phyloP scores from a whole-genome alignment of 805 yeast genomes.

The Candida vartiovaarae region DNA sequence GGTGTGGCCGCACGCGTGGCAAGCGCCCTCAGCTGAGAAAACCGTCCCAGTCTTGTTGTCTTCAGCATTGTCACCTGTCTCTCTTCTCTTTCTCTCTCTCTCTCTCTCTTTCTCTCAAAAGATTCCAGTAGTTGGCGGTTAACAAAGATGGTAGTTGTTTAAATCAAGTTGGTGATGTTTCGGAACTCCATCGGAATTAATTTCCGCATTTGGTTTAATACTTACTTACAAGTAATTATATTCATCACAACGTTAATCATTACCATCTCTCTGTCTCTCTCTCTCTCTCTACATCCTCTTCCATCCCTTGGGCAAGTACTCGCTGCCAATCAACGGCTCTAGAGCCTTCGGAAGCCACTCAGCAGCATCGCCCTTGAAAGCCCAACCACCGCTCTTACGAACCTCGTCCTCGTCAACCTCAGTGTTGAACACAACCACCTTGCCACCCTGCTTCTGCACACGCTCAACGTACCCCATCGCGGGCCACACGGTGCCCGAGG shows the following conservation, averaged over 20 bases:
- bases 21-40: not conserved
- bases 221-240: too few relatives aligned
- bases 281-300: constrained; percentile 8
- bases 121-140: too few relatives aligned
- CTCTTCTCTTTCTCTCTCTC: not conserved
- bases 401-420: constrained; percentile 38
- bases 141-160: too few relatives aligned
- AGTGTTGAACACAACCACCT: constrained; percentile 77
- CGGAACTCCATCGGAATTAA: too few relatives aligned
- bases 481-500: constrained; percentile 84
- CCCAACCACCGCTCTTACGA: constrained; percentile 49
- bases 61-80: not conserved
- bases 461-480: constrained; percentile 87
- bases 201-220: too few relatives aligned
- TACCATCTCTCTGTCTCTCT: too few relatives aligned
- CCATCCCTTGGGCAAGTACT: constrained; percentile 23
- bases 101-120: not conserved
- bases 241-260: too few relatives aligned
- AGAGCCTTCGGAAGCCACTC: constrained; percentile 60
- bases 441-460: constrained; percentile 65
- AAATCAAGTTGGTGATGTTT: too few relatives aligned
- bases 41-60: not conserved
- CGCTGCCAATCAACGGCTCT: constrained; percentile 38
- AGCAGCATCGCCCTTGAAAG: constrained; percentile 76
- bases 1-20: not conserved